These are phyloP conservation scores for Escallonia rubra DNA, from an alignment of 129 eudicot species.

Conservation along the genomic window DNA sequence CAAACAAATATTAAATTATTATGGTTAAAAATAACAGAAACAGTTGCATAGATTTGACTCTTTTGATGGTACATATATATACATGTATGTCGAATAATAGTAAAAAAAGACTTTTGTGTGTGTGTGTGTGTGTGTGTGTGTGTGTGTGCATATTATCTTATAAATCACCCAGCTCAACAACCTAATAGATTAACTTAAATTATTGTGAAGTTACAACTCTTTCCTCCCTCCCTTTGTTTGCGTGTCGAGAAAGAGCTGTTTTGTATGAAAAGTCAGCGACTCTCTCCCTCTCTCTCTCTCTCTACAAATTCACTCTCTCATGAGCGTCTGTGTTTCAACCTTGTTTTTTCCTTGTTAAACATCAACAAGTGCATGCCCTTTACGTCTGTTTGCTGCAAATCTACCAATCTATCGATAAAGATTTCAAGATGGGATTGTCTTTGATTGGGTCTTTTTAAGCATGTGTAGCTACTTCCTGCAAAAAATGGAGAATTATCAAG, in stretches of 20 bases:
- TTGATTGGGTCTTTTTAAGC: neutral
- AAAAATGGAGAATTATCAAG: slow-evolving; percentile 68
- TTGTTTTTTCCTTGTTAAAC: slow-evolving; percentile 26
- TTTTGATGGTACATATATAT: slow-evolving; percentile 12
- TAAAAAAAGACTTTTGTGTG: too few relatives aligned
- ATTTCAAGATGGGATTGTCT: neutral
- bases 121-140: too few relatives aligned
- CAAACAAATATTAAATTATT: slow-evolving; percentile 9
- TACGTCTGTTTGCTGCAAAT: slow-evolving; percentile 25
- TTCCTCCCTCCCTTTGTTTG: slow-evolving; percentile 29
- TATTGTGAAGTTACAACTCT: slow-evolving; percentile 15
- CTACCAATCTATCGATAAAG: slow-evolving; percentile 8
- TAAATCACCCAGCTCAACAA: slow-evolving; percentile 17
- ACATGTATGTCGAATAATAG: neutral
- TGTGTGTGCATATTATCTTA: neutral
- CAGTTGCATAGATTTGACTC: slow-evolving; percentile 30
- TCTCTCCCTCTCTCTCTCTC: slow-evolving; percentile 33
- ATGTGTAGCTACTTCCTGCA: slow-evolving; percentile 15
- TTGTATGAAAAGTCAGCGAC: slow-evolving; percentile 72
- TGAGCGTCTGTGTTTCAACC: slow-evolving; percentile 10
- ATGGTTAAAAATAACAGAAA: slow-evolving; percentile 8
- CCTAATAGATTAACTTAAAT: slow-evolving; percentile 9
- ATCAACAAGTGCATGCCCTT: slow-evolving; percentile 12
- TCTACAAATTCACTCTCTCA: slow-evolving; percentile 16
- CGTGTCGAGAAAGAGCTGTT: slow-evolving; percentile 44